Evolutionary conservation across 1,139 yeast species (phyloP), one percentile per base, ranked within the genome.

Genomic region (Saccharomyces hybrid): DNA sequence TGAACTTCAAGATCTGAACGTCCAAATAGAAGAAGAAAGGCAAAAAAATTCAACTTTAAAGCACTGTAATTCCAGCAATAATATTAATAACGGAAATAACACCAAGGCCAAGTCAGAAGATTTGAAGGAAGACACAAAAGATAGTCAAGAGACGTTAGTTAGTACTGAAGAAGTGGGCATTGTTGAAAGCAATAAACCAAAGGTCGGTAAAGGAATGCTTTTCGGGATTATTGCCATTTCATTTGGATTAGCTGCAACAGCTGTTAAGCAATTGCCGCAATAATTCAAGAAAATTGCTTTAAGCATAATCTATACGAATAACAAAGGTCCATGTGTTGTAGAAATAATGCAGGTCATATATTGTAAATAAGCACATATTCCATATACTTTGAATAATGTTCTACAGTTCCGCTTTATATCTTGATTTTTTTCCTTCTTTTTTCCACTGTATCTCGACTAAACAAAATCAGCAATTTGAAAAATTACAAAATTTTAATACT

Each of bases 11-110:
- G 71, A 67, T 50, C 54, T 67, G 11, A 66, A 66, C 27, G 62
- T 67, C 2, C 63, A 68, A 47, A 49, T 68, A 21, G 70, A 71
- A 48, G 70, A 64, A 3, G 69, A 70, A 42, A 62, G 62, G 12
- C 61, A 61, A 28, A 64, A 68, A 51, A 62, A 66, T 19, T 52
- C 62, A 14, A 64, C 62, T 51, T 52, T 63, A 16, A 50, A 52
- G 21, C 59, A 61, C 51, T 49, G 51, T 27, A 11, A 38, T 47
- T 46, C 14, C 29, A 41, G 56, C 11, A 53, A 9, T 53, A 51
- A 50, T 52, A 53, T 29, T 46, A 46, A 24, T 31, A 48, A 48
- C 44, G 38, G 19, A 3, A 41, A 53, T 28, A 32, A 34, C 11
- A 38, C 49, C 44, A 53, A 48, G 14, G 32, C 34, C 24, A 47